A percentile compares a stretch with the other conserved stretches of the same genome.
phyloP scores from a whole-genome alignment of 1,284 basidiomycete genomes.

The Ceratobasidium papillatum region DNA sequence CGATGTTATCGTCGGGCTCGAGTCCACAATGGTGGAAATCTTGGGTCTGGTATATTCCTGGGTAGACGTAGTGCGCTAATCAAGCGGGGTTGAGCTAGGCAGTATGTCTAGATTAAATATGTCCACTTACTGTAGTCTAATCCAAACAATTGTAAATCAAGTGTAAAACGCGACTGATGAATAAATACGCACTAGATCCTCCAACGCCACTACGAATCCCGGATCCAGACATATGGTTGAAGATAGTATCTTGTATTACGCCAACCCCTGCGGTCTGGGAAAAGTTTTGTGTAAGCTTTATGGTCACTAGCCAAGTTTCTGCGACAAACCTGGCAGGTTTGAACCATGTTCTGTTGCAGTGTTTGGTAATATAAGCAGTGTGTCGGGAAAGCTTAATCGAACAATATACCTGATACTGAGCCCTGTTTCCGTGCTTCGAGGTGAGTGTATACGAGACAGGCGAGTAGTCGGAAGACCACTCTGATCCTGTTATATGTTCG shows the following conservation, averaged over 20 bases:
- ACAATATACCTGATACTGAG: slow-evolving; percentile 38
- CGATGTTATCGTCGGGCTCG: slow-evolving; percentile 22
- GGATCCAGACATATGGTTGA: slow-evolving; percentile 46
- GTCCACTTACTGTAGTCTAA: slow-evolving; percentile 35
- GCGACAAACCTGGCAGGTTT: slow-evolving; percentile 19
- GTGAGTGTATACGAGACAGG: slow-evolving; percentile 45
- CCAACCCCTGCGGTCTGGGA: slow-evolving; percentile 44
- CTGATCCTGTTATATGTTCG: slow-evolving; percentile 43
- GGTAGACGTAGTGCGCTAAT: slow-evolving; percentile 21
- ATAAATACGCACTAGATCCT: background rate
- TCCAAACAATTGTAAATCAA: background rate
- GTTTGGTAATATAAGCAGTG: background rate
- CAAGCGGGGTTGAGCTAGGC: slow-evolving; percentile 28
- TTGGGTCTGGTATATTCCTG: slow-evolving; percentile 25
- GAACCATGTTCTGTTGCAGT: slow-evolving; percentile 43
- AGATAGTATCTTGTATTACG: slow-evolving; percentile 46
- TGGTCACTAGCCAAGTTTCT: no score
- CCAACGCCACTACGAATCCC: slow-evolving; percentile 9
- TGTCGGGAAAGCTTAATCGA: background rate
- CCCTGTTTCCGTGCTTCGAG: slow-evolving; percentile 46
- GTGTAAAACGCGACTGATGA: background rate
- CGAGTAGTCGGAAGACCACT: slow-evolving; percentile 48
- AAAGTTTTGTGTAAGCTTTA: background rate
- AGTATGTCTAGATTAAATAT: background rate
- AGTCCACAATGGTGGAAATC: slow-evolving; percentile 44